Conservation (phyloP, 1,284 basidiomycete species). For the Ceraceosorus guamensis region DNA sequence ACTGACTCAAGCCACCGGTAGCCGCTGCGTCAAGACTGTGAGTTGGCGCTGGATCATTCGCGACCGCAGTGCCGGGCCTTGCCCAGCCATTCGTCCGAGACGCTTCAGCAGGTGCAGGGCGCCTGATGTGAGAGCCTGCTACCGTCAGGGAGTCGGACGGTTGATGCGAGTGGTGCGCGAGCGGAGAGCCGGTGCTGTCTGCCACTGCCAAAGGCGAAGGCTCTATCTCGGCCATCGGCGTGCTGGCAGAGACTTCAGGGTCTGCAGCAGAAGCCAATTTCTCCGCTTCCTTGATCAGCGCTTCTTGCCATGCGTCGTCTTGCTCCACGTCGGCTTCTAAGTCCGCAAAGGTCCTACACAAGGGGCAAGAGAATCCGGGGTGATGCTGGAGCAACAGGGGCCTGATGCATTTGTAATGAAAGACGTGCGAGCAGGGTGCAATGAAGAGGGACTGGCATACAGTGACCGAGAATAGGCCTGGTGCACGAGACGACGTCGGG, state of each 20-base stretch:
- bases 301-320: slow-evolving; percentile 42
- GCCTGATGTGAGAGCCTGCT: too few relatives aligned
- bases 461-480: slow-evolving; percentile 81
- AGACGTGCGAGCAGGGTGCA: slow-evolving; percentile 75
- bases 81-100: too few relatives aligned
- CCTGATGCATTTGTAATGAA: slow-evolving; percentile 97
- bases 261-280: too few relatives aligned
- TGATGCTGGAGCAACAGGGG: slow-evolving; percentile 77
- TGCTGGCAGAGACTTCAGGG: not conserved
- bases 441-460: slow-evolving; percentile 96
- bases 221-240: not conserved
- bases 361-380: slow-evolving; percentile 87
- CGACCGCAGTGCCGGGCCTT: too few relatives aligned
- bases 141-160: too few relatives aligned
- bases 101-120: too few relatives aligned
- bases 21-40: too few relatives aligned
- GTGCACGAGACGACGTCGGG: not conserved
- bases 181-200: too few relatives aligned
- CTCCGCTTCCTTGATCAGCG: slow-evolving; percentile 27
- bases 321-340: slow-evolving; percentile 89
- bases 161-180: too few relatives aligned
- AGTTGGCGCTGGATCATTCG: too few relatives aligned
- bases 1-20: too few relatives aligned
- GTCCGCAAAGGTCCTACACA: slow-evolving; percentile 76
- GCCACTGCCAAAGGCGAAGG: too few relatives aligned